Evolutionary conservation across 768 basidiomycete genomes (phyloP).

Genomic region (Heimioporus sp.): DNA sequence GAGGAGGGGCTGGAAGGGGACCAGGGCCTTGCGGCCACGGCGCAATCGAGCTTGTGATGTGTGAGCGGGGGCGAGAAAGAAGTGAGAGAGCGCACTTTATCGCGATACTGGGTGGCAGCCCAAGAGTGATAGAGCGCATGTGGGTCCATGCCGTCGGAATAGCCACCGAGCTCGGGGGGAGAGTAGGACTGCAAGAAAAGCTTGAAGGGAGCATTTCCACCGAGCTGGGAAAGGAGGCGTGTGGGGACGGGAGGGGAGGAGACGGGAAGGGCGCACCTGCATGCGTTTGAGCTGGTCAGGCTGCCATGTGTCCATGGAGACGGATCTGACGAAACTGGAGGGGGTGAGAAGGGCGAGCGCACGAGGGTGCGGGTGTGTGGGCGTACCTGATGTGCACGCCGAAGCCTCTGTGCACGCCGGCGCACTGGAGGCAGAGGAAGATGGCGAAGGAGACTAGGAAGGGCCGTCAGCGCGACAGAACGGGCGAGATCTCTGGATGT

Average conservation of each 20-base stretch:
- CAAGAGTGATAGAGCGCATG: conserved; percentile 89
- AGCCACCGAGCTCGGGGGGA: conserved; percentile 66
- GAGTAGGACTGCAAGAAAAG: conserved; percentile 73
- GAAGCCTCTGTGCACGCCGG: conserved; percentile 82
- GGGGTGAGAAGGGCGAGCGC: background rate
- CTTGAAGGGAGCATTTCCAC: conserved; percentile 84
- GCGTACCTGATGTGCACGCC: conserved; percentile 86
- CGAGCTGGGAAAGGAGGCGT: conserved; percentile 49
- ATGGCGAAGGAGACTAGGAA: conserved; percentile 64
- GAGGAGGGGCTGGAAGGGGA: conserved; percentile 69
- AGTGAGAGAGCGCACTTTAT: conserved; percentile 60
- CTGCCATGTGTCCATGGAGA: conserved; percentile 97
- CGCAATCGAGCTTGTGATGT: conserved; percentile 67
- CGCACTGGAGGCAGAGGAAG: conserved; percentile 90
- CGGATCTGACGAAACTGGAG: conserved; percentile 81
- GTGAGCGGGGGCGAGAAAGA: conserved; percentile 14
- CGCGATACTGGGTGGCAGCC: conserved; percentile 92
- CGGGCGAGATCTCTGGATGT: background rate
- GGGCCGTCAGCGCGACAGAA: background rate
- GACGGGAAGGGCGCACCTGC: conserved; percentile 57
- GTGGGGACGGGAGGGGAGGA: conserved; percentile 7
- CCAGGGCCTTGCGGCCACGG: conserved; percentile 77
- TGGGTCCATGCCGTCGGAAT: conserved; percentile 55
- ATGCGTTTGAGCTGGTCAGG: conserved; percentile 85
- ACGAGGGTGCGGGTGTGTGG: background rate